These are phyloP conservation scores for Plasmodium inui DNA, from an alignment of 169 alveolate species.

Conservation along the genomic window DNA sequence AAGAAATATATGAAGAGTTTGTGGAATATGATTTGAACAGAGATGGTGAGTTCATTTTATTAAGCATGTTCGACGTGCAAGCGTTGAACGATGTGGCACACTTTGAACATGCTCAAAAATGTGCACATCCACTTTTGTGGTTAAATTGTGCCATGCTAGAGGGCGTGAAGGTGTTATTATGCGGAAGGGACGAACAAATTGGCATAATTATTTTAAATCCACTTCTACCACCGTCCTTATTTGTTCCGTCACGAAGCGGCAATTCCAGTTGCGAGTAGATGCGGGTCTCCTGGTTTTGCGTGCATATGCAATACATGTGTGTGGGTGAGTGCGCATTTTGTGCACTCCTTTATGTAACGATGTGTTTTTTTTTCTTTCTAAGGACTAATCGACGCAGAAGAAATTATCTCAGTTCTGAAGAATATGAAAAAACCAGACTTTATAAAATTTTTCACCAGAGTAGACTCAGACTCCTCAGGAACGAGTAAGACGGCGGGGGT, in stretches of 20 bases:
- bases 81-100: not conserved
- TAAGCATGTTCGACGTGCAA: not conserved
- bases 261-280: not conserved
- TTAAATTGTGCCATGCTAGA: not conserved
- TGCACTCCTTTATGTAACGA: not conserved
- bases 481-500: constrained; percentile 22
- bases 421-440: constrained; percentile 62
- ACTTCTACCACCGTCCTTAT: not conserved
- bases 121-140: not conserved
- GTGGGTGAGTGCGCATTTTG: not conserved
- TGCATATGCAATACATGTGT: not conserved
- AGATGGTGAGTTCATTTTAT: constrained; percentile 40
- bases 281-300: not conserved
- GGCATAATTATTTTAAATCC: not conserved
- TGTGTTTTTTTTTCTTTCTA: constrained; percentile 10
- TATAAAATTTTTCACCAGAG: constrained; percentile 40
- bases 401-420: constrained; percentile 31
- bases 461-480: constrained; percentile 65
- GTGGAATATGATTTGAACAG: constrained; percentile 63
- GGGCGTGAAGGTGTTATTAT: not conserved
- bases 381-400: constrained; percentile 68
- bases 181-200: not conserved
- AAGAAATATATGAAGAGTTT: constrained; percentile 31
- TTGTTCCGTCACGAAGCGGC: not conserved
- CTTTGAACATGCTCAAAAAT: not conserved